Evolutionary conservation across 2,329 filamentous ascomycete species (phyloP).

Genomic region (Colletotrichum spaethianum): DNA sequence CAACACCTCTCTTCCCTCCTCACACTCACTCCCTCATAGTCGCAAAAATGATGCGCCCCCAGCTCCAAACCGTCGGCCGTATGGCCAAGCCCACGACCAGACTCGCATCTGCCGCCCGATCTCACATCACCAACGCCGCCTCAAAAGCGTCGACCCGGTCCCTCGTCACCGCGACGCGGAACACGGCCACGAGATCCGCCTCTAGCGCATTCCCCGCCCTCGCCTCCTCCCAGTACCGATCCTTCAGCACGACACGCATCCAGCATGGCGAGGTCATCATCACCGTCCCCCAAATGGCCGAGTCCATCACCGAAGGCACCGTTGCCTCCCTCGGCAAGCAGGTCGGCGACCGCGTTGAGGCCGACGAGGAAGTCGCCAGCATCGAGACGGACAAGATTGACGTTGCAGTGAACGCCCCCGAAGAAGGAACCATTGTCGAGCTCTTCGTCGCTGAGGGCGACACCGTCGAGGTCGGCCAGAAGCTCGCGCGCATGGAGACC

Average conservation of each 20-base stretch:
- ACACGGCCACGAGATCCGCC: slow-evolving; percentile 13
- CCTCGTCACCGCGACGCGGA: slow-evolving; percentile 7
- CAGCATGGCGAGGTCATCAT: slow-evolving; percentile 43
- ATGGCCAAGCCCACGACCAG: slow-evolving; percentile 33
- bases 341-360: slow-evolving; percentile 49
- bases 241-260: slow-evolving; percentile 37
- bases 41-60: slow-evolving; percentile 36
- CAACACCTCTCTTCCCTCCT: background rate
- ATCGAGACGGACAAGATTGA: slow-evolving; percentile 54
- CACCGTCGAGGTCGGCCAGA: slow-evolving; percentile 50
- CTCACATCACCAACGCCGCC: slow-evolving; percentile 27
- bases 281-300: slow-evolving; percentile 50
- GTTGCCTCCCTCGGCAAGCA: slow-evolving; percentile 47
- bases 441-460: slow-evolving; percentile 51
- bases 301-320: slow-evolving; percentile 52
- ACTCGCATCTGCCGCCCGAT: slow-evolving; percentile 23
- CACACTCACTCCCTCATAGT: background rate
- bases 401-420: slow-evolving; percentile 48
- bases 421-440: slow-evolving; percentile 47
- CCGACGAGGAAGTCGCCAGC: slow-evolving; percentile 51
- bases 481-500: slow-evolving; percentile 49
- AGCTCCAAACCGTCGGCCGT: slow-evolving; percentile 36
- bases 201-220: slow-evolving; percentile 15
- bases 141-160: slow-evolving; percentile 24
- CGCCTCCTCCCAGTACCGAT: slow-evolving; percentile 36